Evolutionary conservation across 495 filamentous ascomycete species (phyloP), one percentile per base, ranked within the genome.

Genomic region (Bathelium albidoporum): DNA sequence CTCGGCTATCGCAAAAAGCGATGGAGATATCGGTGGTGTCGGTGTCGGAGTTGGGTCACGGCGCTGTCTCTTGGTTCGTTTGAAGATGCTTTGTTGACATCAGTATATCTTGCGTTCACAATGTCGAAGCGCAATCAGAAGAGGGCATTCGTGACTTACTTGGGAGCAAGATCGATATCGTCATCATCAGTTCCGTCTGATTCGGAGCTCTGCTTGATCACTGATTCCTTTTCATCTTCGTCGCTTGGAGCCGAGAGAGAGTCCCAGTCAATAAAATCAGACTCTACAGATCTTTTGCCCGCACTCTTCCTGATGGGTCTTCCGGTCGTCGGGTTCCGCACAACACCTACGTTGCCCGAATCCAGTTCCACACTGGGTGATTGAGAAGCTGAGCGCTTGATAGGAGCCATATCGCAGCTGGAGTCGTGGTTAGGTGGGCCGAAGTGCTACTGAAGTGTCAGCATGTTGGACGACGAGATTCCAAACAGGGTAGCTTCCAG

Each of bases 21-120:
- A 62, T 31, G 63, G 45, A 28, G 63, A 67, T 39, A n/a, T 44
- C 58, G 44, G 61, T 31, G 61, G 61, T 28, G 61, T 41, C 53
- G 34, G 53, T 32, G 41, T 62, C 22, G 36, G 60, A n/a, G 31
- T 62, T 49, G 36, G 60, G 20, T 43, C 26, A 14, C 3, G 43
- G 39, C 22, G 49, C 16, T 9, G 22, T 29, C 49, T 55, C 49
- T 55, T 55, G 49, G 20, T 9, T 5, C 49, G 49, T 55, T 29
- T 26, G 49, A 55, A 55, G 49, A 55, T 55, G 49, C 49, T 55
- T 55, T 11, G 10, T 26, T 20, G 20, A 29, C 4, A 24, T 55
- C 24, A 55, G 49, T 29, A 24, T 11, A 9, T 28, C 49, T 16
- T 10, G 49, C 11, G 22, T 3, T 55, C 20, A 10, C 26, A 4